These are phyloP conservation scores for Coprinellus micaceus DNA, from an alignment of 768 basidiomycete genomes.

Conservation along the genomic window DNA sequence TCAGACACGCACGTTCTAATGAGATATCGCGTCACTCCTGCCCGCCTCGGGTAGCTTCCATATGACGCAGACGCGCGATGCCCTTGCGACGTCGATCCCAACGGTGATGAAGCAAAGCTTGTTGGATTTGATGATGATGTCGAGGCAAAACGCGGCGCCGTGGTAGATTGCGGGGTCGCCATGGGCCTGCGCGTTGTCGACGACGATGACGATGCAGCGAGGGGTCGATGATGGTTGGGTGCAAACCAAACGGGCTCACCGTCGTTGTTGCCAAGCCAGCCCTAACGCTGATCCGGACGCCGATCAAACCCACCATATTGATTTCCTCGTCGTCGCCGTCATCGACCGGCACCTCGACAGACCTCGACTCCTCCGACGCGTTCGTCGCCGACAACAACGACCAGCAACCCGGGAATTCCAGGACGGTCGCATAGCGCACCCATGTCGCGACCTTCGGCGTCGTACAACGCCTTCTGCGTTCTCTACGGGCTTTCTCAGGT, in stretches of 20 bases:
- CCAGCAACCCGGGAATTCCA: not conserved
- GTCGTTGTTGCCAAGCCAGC: not conserved
- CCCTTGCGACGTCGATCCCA: not conserved
- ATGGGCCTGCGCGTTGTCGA: not conserved
- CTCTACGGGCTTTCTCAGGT: constrained; percentile 58
- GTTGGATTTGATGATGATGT: not conserved
- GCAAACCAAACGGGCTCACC: not conserved
- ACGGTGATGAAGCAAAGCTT: not conserved
- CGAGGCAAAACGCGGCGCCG: not conserved
- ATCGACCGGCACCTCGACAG: not conserved
- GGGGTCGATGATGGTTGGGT: not conserved
- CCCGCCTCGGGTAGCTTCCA: not conserved
- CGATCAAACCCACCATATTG: not conserved
- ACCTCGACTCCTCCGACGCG: not conserved
- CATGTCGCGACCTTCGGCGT: constrained; percentile 64
- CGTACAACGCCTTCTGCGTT: constrained; percentile 72
- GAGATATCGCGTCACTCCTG: constrained; percentile 3
- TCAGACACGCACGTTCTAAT: constrained; percentile 4
- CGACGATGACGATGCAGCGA: not conserved
- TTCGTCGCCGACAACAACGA: constrained; percentile 3
- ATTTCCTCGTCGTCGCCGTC: not conserved
- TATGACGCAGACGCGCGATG: not conserved
- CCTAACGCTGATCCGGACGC: not conserved
- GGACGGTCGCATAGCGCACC: not conserved
- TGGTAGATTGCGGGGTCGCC: not conserved